These are phyloP conservation scores for Syncephalastrum sp. DNA, from an alignment of 371 early-diverging fungal species.

Conservation along the genomic window DNA sequence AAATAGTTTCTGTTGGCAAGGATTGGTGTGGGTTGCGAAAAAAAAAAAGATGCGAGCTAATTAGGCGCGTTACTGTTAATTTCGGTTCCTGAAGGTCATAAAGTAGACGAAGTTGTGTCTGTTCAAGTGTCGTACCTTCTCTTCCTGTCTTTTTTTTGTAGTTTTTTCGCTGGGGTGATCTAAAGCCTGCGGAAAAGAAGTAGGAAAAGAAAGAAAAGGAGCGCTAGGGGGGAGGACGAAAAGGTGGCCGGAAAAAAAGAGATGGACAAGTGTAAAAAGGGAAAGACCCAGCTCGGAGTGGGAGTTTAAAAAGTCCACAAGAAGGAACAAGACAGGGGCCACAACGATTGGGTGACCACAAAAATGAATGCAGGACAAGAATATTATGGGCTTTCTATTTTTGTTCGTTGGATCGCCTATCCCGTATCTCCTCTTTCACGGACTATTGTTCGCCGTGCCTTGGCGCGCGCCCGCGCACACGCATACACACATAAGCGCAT, in stretches of 20 bases:
- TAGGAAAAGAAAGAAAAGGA: conserved; percentile 17
- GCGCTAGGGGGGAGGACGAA: conserved; percentile 14
- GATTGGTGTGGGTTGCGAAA: conserved; percentile 9
- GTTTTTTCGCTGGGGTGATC: conserved; percentile 5
- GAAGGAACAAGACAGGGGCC: conserved; percentile 15
- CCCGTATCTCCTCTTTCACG: no score
- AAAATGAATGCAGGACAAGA: conserved; percentile 12
- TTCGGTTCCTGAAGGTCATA: neutral
- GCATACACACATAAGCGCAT: no score
- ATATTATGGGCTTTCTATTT: conserved; percentile 8
- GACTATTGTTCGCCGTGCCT: no score
- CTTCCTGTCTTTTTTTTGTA: conserved; percentile 6
- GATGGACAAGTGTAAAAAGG: conserved; percentile 8
- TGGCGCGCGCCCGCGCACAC: no score
- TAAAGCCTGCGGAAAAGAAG: conserved; percentile 5
- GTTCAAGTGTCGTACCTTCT: conserved; percentile 5
- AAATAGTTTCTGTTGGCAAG: conserved; percentile 1
- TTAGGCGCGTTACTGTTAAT: neutral
- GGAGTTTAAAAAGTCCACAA: conserved; percentile 14
- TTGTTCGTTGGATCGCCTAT: neutral
- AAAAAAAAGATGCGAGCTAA: neutral
- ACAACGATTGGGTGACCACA: conserved; percentile 12
- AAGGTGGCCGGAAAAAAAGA: conserved; percentile 4
- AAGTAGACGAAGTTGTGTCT: no score
- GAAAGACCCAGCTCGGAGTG: conserved; percentile 13